Evolutionary conservation across 305 asterid genomes (phyloP).

Genomic region (Plantago coronopus): DNA sequence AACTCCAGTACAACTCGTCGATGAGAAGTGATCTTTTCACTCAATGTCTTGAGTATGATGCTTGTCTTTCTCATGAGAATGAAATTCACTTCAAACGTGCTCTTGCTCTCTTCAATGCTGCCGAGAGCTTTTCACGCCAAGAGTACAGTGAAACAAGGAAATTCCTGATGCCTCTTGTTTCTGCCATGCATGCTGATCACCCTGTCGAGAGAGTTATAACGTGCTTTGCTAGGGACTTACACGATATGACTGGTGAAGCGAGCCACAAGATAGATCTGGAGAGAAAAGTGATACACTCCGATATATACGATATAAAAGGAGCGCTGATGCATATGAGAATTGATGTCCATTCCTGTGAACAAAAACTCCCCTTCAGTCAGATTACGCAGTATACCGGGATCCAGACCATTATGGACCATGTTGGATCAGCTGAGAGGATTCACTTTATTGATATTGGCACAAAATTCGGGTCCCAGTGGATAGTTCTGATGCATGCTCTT

Average conservation of each 20-base stretch:
- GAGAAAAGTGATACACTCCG: constrained; percentile 18
- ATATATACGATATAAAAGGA: constrained; percentile 25
- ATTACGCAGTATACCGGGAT: constrained; percentile 36
- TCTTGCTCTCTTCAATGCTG: background rate
- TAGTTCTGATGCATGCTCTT: constrained; percentile 42
- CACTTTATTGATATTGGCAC: constrained; percentile 39
- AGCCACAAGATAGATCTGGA: constrained; percentile 17
- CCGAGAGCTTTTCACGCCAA: background rate
- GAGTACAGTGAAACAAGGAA: background rate
- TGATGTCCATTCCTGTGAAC: constrained; percentile 19
- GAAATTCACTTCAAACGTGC: constrained; percentile 1
- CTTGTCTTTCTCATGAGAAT: constrained; percentile 2
- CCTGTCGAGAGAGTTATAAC: constrained; percentile 31
- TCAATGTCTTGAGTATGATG: background rate
- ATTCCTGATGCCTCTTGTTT: background rate
- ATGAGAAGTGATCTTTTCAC: background rate
- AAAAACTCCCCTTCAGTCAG: constrained; percentile 28
- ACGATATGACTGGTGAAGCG: constrained; percentile 23
- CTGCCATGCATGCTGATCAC: constrained; percentile 17
- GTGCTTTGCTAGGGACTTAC: constrained; percentile 28
- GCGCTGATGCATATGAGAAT: constrained; percentile 18
- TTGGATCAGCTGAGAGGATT: constrained; percentile 29
- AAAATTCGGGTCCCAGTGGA: constrained; percentile 35
- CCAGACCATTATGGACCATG: constrained; percentile 36
- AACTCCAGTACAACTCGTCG: background rate